Evolutionary conservation across 2,329 filamentous ascomycete genomes (phyloP).

Genomic region (Penicillium sclerotiorum): DNA sequence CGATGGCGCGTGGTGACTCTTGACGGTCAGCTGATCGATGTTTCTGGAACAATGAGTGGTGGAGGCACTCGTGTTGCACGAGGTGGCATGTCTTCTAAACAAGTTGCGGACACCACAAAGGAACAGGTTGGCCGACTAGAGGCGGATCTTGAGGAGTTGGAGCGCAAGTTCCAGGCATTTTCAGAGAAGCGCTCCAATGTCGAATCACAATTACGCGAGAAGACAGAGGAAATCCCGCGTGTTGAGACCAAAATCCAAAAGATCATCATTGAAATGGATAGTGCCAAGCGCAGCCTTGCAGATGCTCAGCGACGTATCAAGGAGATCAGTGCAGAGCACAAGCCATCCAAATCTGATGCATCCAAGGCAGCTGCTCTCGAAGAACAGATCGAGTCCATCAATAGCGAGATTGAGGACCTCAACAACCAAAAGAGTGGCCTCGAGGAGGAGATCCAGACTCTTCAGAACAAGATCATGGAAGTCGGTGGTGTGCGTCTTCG

Average conservation of each 20-base stretch:
- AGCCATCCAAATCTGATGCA: conserved; percentile 79
- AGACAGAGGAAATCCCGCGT: conserved; percentile 77
- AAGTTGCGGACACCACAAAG: conserved; percentile 81
- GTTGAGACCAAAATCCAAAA: conserved; percentile 92
- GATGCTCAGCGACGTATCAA: conserved; percentile 84
- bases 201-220: conserved; percentile 70
- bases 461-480: conserved; percentile 98
- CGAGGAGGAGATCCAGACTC: conserved; percentile 86
- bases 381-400: conserved; percentile 73
- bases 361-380: conserved; percentile 71
- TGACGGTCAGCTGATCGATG: conserved; percentile 93
- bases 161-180: conserved; percentile 80
- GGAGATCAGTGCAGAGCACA: conserved; percentile 79
- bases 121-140: conserved; percentile 90
- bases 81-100: conserved; percentile 95
- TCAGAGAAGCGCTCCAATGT: conserved; percentile 82
- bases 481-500: conserved; percentile 92
- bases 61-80: conserved; percentile 88
- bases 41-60: conserved; percentile 98
- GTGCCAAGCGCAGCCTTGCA: conserved; percentile 77
- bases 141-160: conserved; percentile 79
- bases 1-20: conserved; percentile 96
- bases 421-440: conserved; percentile 83
- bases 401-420: conserved; percentile 77
- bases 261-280: conserved; percentile 83